Percentiles rank a stretch among this genome's conserved stretches.
phyloP scores from a whole-genome alignment of 768 basidiomycete species.

The Suillus clintonianus region DNA sequence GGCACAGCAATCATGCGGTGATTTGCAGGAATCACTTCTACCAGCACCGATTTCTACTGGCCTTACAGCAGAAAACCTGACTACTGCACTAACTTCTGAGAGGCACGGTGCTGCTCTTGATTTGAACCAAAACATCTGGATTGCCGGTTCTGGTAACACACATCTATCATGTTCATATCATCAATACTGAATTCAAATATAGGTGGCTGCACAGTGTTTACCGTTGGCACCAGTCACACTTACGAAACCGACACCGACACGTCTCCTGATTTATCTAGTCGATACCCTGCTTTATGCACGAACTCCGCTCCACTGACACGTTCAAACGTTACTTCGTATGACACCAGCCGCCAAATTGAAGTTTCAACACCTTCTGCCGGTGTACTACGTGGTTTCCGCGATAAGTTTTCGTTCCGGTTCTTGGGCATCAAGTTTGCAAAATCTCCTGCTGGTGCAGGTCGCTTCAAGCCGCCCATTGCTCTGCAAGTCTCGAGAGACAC shows the following conservation, averaged over 20 bases:
- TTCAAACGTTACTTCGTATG: slow-evolving; percentile 19
- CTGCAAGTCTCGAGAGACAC: slow-evolving; percentile 8
- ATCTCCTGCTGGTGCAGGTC: slow-evolving; percentile 6
- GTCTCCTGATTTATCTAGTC: neutral
- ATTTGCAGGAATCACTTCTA: slow-evolving; percentile 10
- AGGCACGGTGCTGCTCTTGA: slow-evolving; percentile 9
- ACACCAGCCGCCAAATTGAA: slow-evolving; percentile 15
- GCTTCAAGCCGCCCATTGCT: slow-evolving; percentile 15
- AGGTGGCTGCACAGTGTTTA: neutral
- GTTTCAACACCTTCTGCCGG: slow-evolving; percentile 17
- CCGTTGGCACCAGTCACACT: neutral
- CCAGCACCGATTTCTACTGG: slow-evolving; percentile 4
- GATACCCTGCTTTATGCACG: slow-evolving; percentile 16
- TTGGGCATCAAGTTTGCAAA: slow-evolving; percentile 15
- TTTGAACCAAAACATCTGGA: slow-evolving; percentile 10
- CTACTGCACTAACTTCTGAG: neutral
- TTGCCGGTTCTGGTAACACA: neutral
- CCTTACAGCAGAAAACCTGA: slow-evolving; percentile 8
- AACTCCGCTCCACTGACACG: slow-evolving; percentile 22
- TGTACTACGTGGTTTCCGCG: slow-evolving; percentile 18
- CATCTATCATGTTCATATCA: neutral
- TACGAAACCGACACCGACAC: neutral
- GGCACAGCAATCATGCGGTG: slow-evolving; percentile 2
- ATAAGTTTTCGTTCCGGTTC: slow-evolving; percentile 20
- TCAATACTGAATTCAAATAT: neutral